A percentile compares a stretch with the other conserved stretches of the same genome.
phyloP scores from a whole-genome alignment of 1,139 yeast species.

The Lodderomyces margitis region DNA sequence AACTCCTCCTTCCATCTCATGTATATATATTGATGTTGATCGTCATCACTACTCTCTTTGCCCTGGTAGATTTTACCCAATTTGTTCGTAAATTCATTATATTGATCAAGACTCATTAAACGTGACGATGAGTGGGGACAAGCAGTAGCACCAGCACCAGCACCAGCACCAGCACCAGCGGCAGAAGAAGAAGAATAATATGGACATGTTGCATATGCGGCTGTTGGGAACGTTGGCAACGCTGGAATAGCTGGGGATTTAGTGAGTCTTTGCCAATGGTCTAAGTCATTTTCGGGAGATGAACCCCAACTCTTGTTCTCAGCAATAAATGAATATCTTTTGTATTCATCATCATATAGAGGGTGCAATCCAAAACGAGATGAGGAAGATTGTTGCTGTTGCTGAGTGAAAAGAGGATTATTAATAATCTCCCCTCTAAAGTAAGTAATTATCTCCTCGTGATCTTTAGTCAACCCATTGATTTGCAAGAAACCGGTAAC shows the following conservation, averaged over 20 bases:
- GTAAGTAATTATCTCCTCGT: conserved; percentile 80
- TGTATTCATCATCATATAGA: conserved; percentile 13
- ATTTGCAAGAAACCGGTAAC: conserved; percentile 80
- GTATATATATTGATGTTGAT: conserved; percentile 48
- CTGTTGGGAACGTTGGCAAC: background rate
- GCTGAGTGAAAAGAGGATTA: conserved; percentile 32
- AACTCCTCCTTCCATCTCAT: conserved; percentile 97
- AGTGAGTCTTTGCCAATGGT: conserved; percentile 83
- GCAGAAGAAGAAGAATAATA: too few species aligned
- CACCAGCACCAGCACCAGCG: background rate
- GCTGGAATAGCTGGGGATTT: conserved; percentile 27
- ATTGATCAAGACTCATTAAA: conserved; percentile 13
- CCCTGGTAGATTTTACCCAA: conserved; percentile 33
- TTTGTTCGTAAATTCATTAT: conserved; percentile 24
- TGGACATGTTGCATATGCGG: background rate
- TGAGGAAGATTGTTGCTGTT: too few species aligned
- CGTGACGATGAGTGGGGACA: background rate
- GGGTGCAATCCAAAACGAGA: conserved; percentile 19
- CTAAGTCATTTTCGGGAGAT: conserved; percentile 64
- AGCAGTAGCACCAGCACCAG: background rate
- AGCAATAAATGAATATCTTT: conserved; percentile 38
- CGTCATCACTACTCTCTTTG: conserved; percentile 18
- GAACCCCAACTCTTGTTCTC: conserved; percentile 59
- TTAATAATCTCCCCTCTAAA: conserved; percentile 86
- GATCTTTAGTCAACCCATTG: conserved; percentile 71